phyloP scores from a whole-genome alignment of 768 basidiomycete species.

The Mycena latifolia region DNA sequence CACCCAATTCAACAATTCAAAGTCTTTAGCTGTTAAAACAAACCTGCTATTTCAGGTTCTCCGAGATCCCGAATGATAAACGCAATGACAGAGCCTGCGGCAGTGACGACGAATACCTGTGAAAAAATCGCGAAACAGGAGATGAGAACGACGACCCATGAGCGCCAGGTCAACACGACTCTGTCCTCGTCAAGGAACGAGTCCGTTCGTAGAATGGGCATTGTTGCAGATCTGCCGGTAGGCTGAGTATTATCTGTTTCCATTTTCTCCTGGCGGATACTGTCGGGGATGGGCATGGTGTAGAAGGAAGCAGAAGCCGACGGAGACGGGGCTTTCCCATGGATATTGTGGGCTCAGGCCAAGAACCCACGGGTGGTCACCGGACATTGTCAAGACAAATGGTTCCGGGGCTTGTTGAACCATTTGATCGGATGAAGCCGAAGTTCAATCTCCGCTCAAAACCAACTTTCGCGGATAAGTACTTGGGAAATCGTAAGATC shows the following conservation, averaged over 20 bases:
- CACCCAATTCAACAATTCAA: too few relatives aligned
- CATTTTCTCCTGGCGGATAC: neutral
- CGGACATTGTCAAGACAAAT: neutral
- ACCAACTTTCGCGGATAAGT: too few relatives aligned
- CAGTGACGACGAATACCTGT: conserved; percentile 34
- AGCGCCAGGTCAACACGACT: conserved; percentile 35
- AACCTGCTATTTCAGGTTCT: conserved; percentile 34
- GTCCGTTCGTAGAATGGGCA: conserved; percentile 28
- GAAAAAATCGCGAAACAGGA: conserved; percentile 34
- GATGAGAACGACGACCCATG: conserved; percentile 35
- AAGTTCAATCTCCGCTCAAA: too few relatives aligned
- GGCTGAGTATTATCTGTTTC: neutral
- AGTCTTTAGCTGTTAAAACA: neutral
- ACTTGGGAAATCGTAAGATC: too few relatives aligned
- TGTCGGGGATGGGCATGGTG: neutral
- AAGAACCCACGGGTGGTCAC: neutral
- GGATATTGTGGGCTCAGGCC: neutral
- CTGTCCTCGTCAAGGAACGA: conserved; percentile 29
- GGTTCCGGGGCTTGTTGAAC: neutral
- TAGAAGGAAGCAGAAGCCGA: neutral
- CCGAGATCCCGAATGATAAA: conserved; percentile 37
- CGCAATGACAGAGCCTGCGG: conserved; percentile 34
- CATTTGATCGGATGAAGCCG: neutral
- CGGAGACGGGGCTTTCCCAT: neutral
- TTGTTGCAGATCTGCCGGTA: neutral